Percentiles rank a stretch among this genome's conserved stretches.
phyloP scores from a whole-genome alignment of 78 protist genomes.

The Monocercomonoides exilis region DNA sequence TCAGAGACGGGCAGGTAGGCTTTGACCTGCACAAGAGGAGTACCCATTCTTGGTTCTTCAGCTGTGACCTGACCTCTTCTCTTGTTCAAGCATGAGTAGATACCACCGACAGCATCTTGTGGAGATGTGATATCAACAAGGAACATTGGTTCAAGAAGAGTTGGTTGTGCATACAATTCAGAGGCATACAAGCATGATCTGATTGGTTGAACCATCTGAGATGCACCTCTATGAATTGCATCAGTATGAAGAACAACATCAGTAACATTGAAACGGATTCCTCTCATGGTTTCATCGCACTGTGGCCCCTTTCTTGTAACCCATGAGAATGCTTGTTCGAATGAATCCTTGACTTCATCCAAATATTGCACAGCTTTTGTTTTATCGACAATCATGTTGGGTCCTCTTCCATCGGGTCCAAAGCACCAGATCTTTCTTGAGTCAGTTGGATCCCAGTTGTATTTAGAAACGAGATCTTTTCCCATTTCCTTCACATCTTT shows the following conservation, averaged over 20 bases:
- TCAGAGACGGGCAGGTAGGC: constrained; percentile 96
- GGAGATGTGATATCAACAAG: constrained; percentile 75
- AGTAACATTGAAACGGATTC: too few relatives aligned
- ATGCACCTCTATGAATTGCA: constrained; percentile 96
- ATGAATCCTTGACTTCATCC: constrained; percentile 90
- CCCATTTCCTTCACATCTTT: too few relatives aligned
- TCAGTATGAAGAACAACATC: constrained; percentile 98
- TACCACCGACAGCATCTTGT: constrained; percentile 75
- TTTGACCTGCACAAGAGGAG: constrained; percentile 61
- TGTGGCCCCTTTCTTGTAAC: constrained; percentile 86
- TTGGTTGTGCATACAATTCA: too few relatives aligned
- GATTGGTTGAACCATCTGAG: too few relatives aligned
- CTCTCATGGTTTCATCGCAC: constrained; percentile 91
- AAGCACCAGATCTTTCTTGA: constrained; percentile 93
- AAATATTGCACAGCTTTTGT: constrained; percentile 85
- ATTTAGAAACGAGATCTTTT: constrained; percentile 64
- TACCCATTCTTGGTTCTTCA: constrained; percentile 75
- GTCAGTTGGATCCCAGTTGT: constrained; percentile 68
- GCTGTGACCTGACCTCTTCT: constrained; percentile 82
- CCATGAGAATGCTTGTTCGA: constrained; percentile 88
- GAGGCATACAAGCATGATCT: too few relatives aligned
- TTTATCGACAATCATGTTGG: constrained; percentile 81
- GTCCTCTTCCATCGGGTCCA: constrained; percentile 91
- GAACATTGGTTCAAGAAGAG: constrained; percentile 89
- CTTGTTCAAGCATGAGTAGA: constrained; percentile 74